A percentile compares a stretch with the other conserved stretches of the same genome.
phyloP scores from a whole-genome alignment of 2,329 filamentous ascomycete genomes.

The Thermothelomyces thermophilus region DNA sequence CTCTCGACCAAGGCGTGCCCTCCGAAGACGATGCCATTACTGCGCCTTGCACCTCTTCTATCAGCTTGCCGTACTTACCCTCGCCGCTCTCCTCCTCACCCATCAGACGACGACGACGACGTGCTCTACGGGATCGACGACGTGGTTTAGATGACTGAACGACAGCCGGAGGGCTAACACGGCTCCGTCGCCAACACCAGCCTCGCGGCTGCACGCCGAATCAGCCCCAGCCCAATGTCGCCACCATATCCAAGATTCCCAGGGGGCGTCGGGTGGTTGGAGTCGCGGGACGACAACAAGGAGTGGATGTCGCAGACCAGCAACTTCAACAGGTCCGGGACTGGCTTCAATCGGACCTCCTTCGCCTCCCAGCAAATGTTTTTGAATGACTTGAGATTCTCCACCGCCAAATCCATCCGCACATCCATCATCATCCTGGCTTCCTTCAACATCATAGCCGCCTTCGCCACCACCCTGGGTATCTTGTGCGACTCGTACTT shows the following conservation, averaged over 20 bases:
- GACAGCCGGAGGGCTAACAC: conserved; percentile 31
- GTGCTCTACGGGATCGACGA: conserved; percentile 26
- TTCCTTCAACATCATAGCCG: conserved; percentile 53
- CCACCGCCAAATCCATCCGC: conserved; percentile 50
- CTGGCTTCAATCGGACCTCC: conserved; percentile 37
- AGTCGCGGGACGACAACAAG: conserved; percentile 28
- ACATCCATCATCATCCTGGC: conserved; percentile 57
- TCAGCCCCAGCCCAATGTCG: conserved; percentile 24
- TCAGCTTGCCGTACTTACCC: conserved; percentile 20
- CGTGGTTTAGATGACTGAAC: conserved; percentile 40
- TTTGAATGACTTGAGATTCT: conserved; percentile 46
- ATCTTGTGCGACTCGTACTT: conserved; percentile 53
- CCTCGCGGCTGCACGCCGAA: conserved; percentile 23
- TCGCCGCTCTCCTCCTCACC: conserved; percentile 23
- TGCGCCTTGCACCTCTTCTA: conserved; percentile 24
- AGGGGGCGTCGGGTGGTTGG: conserved; percentile 27
- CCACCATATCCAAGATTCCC: conserved; percentile 24
- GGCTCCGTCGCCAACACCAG: conserved; percentile 29
- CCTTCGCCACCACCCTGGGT: conserved; percentile 48
- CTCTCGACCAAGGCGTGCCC: conserved; percentile 4
- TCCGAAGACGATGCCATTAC: conserved; percentile 20
- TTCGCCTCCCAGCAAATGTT: conserved; percentile 35
- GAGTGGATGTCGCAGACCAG: conserved; percentile 9
- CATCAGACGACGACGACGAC: conserved; percentile 29
- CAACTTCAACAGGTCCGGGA: conserved; percentile 17